Base-by-base conservation (phyloP, 495 filamentous ascomycete species). In the Penicillium tannophilum region DNA sequence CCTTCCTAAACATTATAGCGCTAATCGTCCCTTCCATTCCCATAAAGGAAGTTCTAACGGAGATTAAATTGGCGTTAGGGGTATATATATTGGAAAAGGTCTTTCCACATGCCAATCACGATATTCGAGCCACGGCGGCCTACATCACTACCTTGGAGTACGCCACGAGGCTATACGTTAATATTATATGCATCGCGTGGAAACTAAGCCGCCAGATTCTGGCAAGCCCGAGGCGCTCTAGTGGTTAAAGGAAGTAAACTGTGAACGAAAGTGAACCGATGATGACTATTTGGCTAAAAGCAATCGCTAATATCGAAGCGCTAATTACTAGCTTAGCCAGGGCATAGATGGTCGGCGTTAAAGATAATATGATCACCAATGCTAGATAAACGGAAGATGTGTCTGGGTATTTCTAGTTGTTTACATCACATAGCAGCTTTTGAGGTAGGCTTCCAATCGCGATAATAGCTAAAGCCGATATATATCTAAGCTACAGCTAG, bases 201-300 rank as follows among this genome's bases (percentile, higher is more conserved):
- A 57, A 16, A 41, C 55, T 43, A 8, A 48, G 47, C 20, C 17
- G 47, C 55, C 55, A 58, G 12, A 42, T 31, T 16, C 43, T 39
- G 12, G 20, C 55, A 16, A 52, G 17, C 4, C 47, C 55, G 19
- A 58, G 35, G 41, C 55, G 23, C 24, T 58, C 47, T 23, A 58
- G 41, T 2, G 55, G 55, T 4, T 48, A 35, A 44, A 58, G 46
- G 12, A 61, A 47, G 39, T 61, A 56, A 4, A 61, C 16, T 14
- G 19, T 24, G 26, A 39, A 28, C 4, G 52, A 47, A 36, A 52
- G 9, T 17, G 30, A n/a, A 36, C 28, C 52, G 23, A 39, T 31
- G 23, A 61, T 49, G 24, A 55, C 54, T 12, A 61, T 9, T 20
- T 28, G 52, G 14, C 58, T 28, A 51, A 56, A 55, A 17, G 46